Conservation (phyloP, 2,329 filamentous ascomycete genomes). For the Rugonectria rugulosa region DNA sequence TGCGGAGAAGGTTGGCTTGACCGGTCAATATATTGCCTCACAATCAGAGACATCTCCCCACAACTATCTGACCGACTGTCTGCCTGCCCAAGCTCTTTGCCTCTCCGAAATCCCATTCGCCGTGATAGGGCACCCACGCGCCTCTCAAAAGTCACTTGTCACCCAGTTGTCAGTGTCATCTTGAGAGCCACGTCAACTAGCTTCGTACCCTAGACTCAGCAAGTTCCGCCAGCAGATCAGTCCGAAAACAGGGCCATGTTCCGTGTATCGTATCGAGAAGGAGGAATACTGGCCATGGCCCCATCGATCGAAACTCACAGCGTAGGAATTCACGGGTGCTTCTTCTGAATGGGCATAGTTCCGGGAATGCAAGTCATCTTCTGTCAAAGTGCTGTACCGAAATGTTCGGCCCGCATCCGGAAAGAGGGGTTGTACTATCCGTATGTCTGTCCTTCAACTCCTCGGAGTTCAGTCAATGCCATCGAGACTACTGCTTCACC, state of each 20-base stretch:
- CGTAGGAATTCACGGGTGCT: neutral
- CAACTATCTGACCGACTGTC: neutral
- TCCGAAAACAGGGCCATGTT: neutral
- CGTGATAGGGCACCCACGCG: neutral
- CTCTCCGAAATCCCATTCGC: neutral
- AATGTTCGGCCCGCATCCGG: neutral
- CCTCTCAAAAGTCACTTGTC: no score
- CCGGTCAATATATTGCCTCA: neutral
- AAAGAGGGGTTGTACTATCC: neutral
- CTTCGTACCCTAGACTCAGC: slow-evolving; percentile 1
- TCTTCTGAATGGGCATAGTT: slow-evolving; percentile 15
- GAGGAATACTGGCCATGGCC: neutral
- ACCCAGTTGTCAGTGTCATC: slow-evolving; percentile 1
- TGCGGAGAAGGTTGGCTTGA: neutral
- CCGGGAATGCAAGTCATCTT: slow-evolving; percentile 19
- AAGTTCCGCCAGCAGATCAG: neutral
- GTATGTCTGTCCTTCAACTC: no score
- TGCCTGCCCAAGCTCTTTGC: neutral
- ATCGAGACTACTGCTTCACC: neutral
- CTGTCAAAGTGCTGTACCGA: slow-evolving; percentile 5
- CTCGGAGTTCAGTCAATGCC: neutral
- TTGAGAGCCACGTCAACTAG: slow-evolving; percentile 11
- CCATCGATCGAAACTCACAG: slow-evolving; percentile 12
- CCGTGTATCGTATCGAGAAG: slow-evolving; percentile 1
- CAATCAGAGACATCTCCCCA: neutral